A percentile compares a stretch with the other conserved stretches of the same genome.
Conservation (phyloP, 352 stramenopile species). For the Phytopythium delawarense region DNA sequence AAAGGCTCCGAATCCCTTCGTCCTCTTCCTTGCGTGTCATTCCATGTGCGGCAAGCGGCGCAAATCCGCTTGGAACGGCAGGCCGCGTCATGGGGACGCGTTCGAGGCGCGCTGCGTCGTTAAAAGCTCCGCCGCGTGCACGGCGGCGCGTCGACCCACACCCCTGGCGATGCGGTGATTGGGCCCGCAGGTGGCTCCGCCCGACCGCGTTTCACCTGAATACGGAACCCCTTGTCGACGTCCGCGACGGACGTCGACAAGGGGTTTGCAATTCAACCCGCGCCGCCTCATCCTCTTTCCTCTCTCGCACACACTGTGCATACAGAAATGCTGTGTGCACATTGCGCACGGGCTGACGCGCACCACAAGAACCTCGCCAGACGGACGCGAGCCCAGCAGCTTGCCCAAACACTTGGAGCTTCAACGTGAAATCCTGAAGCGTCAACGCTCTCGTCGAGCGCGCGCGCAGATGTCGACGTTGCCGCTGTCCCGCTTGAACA, state of each 20-base stretch:
- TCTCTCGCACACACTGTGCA: background rate
- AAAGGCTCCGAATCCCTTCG: no score
- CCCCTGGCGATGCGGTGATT: background rate
- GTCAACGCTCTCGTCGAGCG: constrained; percentile 11
- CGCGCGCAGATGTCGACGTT: constrained; percentile 5
- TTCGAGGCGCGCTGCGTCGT: background rate
- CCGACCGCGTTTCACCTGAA: constrained; percentile 5
- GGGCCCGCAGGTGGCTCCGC: background rate
- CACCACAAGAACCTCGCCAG: constrained; percentile 4
- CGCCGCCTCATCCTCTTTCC: background rate
- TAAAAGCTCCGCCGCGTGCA: background rate
- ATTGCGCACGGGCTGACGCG: background rate
- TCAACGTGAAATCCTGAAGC: constrained; percentile 15
- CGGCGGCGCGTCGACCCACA: background rate
- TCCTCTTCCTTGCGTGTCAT: background rate
- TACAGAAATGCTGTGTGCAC: background rate
- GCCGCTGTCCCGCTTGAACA: background rate
- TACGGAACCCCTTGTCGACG: background rate
- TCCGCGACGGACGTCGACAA: no score
- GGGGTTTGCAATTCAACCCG: constrained; percentile 2
- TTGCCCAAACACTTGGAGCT: constrained; percentile 9
- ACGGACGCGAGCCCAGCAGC: background rate
- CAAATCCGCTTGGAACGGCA: constrained; percentile 9
- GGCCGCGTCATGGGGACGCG: background rate
- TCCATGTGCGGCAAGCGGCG: background rate